Conservation (phyloP, 768 basidiomycete genomes). For the Imleria badia region DNA sequence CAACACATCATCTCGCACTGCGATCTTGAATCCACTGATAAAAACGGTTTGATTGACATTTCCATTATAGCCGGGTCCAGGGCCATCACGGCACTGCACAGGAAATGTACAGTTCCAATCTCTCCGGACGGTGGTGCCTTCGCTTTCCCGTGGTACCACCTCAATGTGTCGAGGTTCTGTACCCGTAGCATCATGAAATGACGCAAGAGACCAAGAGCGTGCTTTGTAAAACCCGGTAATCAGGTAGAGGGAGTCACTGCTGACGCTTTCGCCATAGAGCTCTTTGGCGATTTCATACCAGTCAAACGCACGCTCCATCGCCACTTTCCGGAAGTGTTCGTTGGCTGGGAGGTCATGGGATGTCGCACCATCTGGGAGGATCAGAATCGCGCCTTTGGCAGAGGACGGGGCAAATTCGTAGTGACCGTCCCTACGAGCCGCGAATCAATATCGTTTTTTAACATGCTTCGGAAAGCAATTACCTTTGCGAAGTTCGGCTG, state of each 20-base stretch:
- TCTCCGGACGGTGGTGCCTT: neutral
- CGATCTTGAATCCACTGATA: conserved; percentile 17
- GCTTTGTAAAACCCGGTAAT: too few species aligned
- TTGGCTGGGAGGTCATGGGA: conserved; percentile 11
- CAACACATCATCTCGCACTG: neutral
- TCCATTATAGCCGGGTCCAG: too few species aligned
- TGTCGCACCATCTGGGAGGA: conserved; percentile 29
- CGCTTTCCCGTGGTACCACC: too few species aligned
- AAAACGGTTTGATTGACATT: conserved; percentile 15
- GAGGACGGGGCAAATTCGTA: neutral
- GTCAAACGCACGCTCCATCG: conserved; percentile 9
- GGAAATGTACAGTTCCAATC: neutral
- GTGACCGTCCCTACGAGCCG: neutral
- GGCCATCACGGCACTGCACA: too few species aligned
- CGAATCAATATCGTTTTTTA: neutral
- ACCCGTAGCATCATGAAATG: too few species aligned
- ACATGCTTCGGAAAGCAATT: too few species aligned
- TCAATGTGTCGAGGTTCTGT: too few species aligned
- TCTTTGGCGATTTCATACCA: conserved; percentile 25
- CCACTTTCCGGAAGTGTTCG: conserved; percentile 12
- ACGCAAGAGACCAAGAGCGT: too few species aligned
- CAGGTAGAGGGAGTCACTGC: too few species aligned
- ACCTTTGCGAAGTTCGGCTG: neutral
- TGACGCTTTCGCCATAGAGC: too few species aligned
- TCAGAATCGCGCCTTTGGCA: conserved; percentile 27